phyloP scores from a whole-genome alignment of 768 basidiomycete species.

The Rhodotorula taiwanensis region DNA sequence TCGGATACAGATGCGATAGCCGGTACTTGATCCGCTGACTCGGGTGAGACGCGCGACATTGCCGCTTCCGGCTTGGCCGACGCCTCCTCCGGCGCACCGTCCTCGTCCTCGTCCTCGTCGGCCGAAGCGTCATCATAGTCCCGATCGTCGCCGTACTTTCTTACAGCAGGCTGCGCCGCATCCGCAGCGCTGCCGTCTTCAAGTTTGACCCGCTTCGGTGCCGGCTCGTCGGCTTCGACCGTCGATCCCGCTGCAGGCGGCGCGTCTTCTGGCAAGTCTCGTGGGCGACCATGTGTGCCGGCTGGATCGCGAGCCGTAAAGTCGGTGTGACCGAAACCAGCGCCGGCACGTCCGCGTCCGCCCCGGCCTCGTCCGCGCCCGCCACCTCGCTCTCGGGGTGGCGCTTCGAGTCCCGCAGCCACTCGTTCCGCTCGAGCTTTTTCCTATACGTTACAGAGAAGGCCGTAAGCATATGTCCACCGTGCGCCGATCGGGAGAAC shows the following conservation, averaged over 20 bases:
- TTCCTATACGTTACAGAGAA: not conserved
- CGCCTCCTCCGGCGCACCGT: constrained; percentile 15
- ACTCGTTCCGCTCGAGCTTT: constrained; percentile 18
- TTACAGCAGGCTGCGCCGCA: too few relatives aligned
- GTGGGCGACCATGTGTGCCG: too few relatives aligned
- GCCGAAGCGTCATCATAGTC: not conserved
- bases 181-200: not conserved
- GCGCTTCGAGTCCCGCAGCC: constrained; percentile 27
- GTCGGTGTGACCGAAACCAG: not conserved
- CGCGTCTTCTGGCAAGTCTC: too few relatives aligned
- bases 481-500: not conserved
- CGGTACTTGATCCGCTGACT: too few relatives aligned
- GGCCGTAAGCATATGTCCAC: too few relatives aligned
- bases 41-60: too few relatives aligned
- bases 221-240: constrained; percentile 6
- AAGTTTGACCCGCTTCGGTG: not conserved
- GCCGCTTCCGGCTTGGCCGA: constrained; percentile 1
- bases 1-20: too few relatives aligned
- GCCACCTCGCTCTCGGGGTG: constrained; percentile 14
- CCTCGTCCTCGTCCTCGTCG: constrained; percentile 14
- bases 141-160: too few relatives aligned
- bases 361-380: constrained; percentile 16
- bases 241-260: too few relatives aligned
- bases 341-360: too few relatives aligned
- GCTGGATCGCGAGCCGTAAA: too few relatives aligned